Evolutionary conservation across 148 eudicot genomes (phyloP).

Genomic region (Agrostemma githago): DNA sequence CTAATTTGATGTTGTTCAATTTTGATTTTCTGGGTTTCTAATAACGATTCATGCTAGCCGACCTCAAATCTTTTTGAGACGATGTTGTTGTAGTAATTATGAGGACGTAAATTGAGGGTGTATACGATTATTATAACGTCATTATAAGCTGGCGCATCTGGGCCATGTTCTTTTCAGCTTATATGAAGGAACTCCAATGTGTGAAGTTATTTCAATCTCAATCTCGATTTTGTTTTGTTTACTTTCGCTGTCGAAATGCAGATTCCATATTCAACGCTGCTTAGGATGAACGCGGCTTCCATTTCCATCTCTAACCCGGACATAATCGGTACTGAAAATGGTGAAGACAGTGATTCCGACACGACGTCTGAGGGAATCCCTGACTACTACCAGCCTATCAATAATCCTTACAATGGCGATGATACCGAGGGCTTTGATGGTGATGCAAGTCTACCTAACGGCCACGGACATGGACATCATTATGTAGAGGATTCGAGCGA

Average conservation of each 20-base stretch:
- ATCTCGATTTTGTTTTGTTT: no score
- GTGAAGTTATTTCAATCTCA: no score
- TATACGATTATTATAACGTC: no score
- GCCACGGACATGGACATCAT: conserved; percentile 32
- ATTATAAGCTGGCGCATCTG: no score
- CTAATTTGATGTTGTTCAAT: no score
- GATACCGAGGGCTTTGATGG: conserved; percentile 21
- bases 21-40: no score
- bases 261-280: not conserved
- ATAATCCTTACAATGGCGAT: conserved; percentile 33
- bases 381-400: conserved; percentile 62
- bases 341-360: conserved; percentile 58
- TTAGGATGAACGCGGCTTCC: not conserved
- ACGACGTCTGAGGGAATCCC: conserved; percentile 42
- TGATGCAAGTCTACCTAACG: conserved; percentile 36
- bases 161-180: no score
- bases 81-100: no score
- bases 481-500: conserved; percentile 44
- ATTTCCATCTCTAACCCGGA: not conserved
- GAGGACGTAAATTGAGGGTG: no score
- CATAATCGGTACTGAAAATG: conserved; percentile 10
- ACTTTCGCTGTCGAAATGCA: not conserved
- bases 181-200: no score
- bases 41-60: no score
- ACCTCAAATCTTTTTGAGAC: no score